Evolutionary conservation across 441 rosid genomes (phyloP).

Genomic region (Brassica balearica): DNA sequence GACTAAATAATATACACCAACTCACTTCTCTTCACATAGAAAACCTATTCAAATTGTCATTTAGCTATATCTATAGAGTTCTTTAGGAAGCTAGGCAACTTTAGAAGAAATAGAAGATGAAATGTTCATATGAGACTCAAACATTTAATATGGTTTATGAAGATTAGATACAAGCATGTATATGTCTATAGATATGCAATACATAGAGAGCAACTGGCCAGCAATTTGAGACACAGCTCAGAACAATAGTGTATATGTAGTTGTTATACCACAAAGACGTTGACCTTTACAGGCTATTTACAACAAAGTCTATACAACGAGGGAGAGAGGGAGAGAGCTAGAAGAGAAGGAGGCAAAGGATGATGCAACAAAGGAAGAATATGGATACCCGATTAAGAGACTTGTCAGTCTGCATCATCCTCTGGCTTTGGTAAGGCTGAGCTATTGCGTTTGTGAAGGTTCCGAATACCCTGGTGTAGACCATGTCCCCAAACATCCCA

Average conservation of each 20-base stretch:
- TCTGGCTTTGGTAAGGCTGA: constrained; percentile 59
- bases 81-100: neutral
- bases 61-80: neutral
- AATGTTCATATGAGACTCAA: constrained; percentile 22
- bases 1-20: constrained; percentile 29
- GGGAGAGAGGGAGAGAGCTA: constrained; percentile 38
- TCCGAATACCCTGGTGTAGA: constrained; percentile 56
- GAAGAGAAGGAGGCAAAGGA: constrained; percentile 77
- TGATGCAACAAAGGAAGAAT: constrained; percentile 75
- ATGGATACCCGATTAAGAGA: constrained; percentile 78
- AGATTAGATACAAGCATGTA: constrained; percentile 17
- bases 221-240: constrained; percentile 22
- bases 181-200: constrained; percentile 2
- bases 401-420: constrained; percentile 67
- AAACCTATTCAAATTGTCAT: neutral
- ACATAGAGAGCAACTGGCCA: constrained; percentile 17
- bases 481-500: constrained; percentile 82
- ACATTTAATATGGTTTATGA: constrained; percentile 1
- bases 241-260: constrained; percentile 10
- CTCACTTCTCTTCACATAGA: constrained; percentile 6
- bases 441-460: constrained; percentile 53
- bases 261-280: constrained; percentile 20
- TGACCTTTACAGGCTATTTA: constrained; percentile 35
- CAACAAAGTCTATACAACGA: constrained; percentile 29
- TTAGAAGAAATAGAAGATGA: neutral